phyloP scores from a whole-genome alignment of 441 rosid genomes.

The Metrosideros polymorpha region DNA sequence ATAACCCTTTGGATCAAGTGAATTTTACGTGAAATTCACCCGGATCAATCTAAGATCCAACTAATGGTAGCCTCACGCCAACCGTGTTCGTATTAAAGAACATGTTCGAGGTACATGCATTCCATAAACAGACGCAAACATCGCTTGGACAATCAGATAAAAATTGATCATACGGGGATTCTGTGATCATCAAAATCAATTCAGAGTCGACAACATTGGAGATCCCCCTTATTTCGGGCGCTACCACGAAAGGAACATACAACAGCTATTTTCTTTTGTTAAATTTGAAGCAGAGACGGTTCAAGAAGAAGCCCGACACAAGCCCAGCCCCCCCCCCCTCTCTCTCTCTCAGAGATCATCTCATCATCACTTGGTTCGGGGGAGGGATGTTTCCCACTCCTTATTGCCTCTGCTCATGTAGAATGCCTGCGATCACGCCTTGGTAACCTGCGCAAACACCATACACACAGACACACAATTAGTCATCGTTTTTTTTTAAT shows the following conservation, averaged over 20 bases:
- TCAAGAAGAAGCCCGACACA: neutral
- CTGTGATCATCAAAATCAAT: no score
- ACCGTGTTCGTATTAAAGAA: neutral
- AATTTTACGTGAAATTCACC: no score
- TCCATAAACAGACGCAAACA: neutral
- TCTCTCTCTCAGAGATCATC: no score
- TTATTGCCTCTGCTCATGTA: neutral
- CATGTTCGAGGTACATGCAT: neutral
- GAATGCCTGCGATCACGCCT: neutral
- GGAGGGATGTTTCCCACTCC: neutral
- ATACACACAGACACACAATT: neutral
- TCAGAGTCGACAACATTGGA: no score
- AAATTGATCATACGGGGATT: neutral
- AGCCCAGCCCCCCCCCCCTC: no score
- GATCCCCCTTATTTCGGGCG: no score
- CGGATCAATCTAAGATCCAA: no score
- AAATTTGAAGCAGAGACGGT: neutral
- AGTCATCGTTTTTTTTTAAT: neutral
- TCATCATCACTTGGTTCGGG: neutral
- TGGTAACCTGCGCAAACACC: neutral
- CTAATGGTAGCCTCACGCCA: neutral
- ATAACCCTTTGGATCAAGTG: no score
- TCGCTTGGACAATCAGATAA: no score
- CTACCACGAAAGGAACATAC: no score
- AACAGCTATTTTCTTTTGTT: neutral